Evolutionary conservation across 192 early-diverging fungal species (phyloP).

Genomic region (Coemansia umbellata): DNA sequence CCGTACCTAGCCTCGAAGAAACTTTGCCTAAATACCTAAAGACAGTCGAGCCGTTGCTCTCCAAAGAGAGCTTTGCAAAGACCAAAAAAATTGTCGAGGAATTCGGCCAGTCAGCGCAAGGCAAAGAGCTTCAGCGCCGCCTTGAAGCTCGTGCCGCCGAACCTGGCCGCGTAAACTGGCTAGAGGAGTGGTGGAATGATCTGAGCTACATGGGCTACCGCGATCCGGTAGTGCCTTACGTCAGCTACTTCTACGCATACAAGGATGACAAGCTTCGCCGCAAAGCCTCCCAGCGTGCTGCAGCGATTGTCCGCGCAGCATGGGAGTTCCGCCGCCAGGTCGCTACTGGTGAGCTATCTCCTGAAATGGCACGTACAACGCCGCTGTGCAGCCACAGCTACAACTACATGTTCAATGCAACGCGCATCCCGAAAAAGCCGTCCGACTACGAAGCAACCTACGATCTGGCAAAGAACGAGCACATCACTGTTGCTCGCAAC

Average conservation of each 20-base stretch:
- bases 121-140: conserved; percentile 80
- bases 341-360: conserved; percentile 69
- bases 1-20: conserved; percentile 79
- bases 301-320: conserved; percentile 83
- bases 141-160: conserved; percentile 70
- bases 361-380: conserved; percentile 72
- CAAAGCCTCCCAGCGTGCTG: conserved; percentile 79
- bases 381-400: conserved; percentile 89
- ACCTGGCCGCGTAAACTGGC: conserved; percentile 79
- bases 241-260: conserved; percentile 95
- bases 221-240: conserved; percentile 93
- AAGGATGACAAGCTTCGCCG: conserved; percentile 81
- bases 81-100: conserved; percentile 66
- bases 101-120: conserved; percentile 81
- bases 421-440: conserved; percentile 83
- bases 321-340: conserved; percentile 82
- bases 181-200: conserved; percentile 98
- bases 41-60: conserved; percentile 70
- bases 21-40: conserved; percentile 82
- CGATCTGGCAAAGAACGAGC: conserved; percentile 72
- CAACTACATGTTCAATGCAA: conserved; percentile 96
- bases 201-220: conserved; percentile 92
- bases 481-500: conserved; percentile 84
- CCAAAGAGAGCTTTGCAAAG: conserved; percentile 64
- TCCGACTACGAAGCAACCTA: conserved; percentile 73